Conservation (phyloP, 768 basidiomycete species). For the Cyclocybe cylindracea region DNA sequence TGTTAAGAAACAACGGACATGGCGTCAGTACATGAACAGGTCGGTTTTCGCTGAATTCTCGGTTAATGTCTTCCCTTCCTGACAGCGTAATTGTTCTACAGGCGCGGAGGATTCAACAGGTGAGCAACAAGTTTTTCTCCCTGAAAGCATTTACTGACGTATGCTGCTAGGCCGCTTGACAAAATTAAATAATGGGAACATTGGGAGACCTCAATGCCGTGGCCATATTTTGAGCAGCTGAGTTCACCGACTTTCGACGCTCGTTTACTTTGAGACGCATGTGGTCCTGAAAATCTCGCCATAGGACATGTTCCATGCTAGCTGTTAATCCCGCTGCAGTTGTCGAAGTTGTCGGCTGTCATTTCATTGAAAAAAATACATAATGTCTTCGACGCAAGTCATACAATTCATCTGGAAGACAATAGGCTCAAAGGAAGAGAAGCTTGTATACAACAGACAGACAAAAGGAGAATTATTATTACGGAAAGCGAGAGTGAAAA, state of each 20-base stretch:
- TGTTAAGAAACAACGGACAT: slow-evolving; percentile 84
- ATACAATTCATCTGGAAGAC: neutral
- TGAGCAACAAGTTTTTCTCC: slow-evolving; percentile 23
- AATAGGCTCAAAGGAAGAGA: slow-evolving; percentile 12
- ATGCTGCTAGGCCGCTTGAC: slow-evolving; percentile 73
- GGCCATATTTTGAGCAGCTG: slow-evolving; percentile 9
- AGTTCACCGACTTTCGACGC: slow-evolving; percentile 13
- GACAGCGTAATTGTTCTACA: slow-evolving; percentile 24
- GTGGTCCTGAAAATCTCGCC: neutral
- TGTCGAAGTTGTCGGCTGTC: neutral
- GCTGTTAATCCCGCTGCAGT: neutral
- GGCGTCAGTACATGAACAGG: slow-evolving; percentile 99
- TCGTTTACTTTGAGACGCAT: slow-evolving; percentile 6
- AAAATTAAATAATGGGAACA: slow-evolving; percentile 75
- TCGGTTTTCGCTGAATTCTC: slow-evolving; percentile 26
- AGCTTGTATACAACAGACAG: slow-evolving; percentile 5
- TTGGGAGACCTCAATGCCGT: neutral
- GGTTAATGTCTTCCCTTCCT: neutral
- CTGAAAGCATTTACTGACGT: slow-evolving; percentile 55
- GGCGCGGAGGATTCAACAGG: slow-evolving; percentile 89
- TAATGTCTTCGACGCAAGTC: neutral
- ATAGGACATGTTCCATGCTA: neutral
- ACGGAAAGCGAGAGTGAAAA: slow-evolving; percentile 15
- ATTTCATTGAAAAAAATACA: too few relatives aligned
- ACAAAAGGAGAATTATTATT: slow-evolving; percentile 9